Evolutionary conservation across 2,329 filamentous ascomycete species (phyloP).

Genomic region (Penicillium sp.): DNA sequence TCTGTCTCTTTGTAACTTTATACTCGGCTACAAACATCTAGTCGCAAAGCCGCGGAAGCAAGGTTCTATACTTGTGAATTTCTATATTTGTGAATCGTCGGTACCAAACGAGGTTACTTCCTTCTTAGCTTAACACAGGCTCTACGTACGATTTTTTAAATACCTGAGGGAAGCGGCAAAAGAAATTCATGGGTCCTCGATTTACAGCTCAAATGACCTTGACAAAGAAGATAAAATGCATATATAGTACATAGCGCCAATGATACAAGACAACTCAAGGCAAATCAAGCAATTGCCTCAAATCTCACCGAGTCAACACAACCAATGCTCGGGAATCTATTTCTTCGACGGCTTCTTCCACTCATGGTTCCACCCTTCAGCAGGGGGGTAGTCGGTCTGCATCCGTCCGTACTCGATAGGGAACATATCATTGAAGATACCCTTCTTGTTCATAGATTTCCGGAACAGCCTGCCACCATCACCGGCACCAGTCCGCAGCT

Average conservation of each 20-base stretch:
- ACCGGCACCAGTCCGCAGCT: conserved; percentile 59
- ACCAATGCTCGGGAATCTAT: conserved; percentile 7
- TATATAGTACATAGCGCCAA: conserved; percentile 30
- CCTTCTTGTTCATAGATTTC: conserved; percentile 87
- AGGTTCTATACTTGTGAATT: neutral
- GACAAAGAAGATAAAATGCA: conserved; percentile 14
- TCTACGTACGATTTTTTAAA: too few species aligned
- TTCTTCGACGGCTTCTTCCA: conserved; percentile 67
- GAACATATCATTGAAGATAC: conserved; percentile 71
- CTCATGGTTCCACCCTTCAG: conserved; percentile 84
- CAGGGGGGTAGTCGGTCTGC: conserved; percentile 77
- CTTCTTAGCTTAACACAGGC: too few species aligned
- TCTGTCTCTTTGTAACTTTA: neutral
- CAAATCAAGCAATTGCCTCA: neutral
- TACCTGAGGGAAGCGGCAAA: neutral
- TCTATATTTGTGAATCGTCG: too few species aligned
- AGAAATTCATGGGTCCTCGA: neutral
- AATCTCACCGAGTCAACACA: neutral
- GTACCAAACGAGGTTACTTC: too few species aligned
- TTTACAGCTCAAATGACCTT: neutral
- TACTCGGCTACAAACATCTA: neutral
- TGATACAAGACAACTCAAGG: conserved; percentile 18
- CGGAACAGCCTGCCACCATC: conserved; percentile 69
- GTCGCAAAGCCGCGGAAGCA: neutral
- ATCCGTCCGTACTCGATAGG: conserved; percentile 81